These are phyloP conservation scores for Leccinum variicolor DNA, from an alignment of 768 basidiomycete species.

Conservation along the genomic window DNA sequence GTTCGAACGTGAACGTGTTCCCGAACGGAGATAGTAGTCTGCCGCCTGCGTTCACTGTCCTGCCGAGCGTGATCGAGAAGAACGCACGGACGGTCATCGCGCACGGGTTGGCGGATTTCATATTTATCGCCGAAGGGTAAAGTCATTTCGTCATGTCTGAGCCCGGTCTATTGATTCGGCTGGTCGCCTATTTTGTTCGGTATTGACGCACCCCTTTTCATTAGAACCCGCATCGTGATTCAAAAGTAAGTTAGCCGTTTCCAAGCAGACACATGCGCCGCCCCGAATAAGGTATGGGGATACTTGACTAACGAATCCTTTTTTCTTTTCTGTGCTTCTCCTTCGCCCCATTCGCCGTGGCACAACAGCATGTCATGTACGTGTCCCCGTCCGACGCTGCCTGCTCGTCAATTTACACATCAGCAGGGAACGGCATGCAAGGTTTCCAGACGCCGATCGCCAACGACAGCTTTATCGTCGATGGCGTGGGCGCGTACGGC, in stretches of 20 bases:
- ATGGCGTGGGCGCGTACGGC: constrained; percentile 66
- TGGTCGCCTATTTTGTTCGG: background rate
- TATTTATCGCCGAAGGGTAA: constrained; percentile 72
- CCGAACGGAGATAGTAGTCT: constrained; percentile 56
- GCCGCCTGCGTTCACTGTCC: constrained; percentile 60
- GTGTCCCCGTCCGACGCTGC: background rate
- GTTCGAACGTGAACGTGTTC: constrained; percentile 59
- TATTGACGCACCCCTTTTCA: background rate
- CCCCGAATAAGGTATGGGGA: background rate
- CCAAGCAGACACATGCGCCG: background rate
- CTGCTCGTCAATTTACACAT: background rate
- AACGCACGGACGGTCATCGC: constrained; percentile 63
- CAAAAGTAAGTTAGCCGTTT: constrained; percentile 49
- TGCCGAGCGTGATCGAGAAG: constrained; percentile 77
- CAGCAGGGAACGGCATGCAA: constrained; percentile 35
- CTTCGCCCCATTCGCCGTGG: constrained; percentile 1
- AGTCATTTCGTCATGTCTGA: constrained; percentile 15
- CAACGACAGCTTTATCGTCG: constrained; percentile 66
- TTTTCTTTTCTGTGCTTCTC: background rate
- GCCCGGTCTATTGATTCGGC: background rate
- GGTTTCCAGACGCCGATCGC: constrained; percentile 71
- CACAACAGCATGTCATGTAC: background rate
- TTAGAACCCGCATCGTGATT: constrained; percentile 48
- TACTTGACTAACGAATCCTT: background rate
- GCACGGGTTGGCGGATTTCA: constrained; percentile 72